These are phyloP conservation scores for Carex kokanica DNA, from an alignment of 176 grass and related monocot genomes.

Conservation along the genomic window DNA sequence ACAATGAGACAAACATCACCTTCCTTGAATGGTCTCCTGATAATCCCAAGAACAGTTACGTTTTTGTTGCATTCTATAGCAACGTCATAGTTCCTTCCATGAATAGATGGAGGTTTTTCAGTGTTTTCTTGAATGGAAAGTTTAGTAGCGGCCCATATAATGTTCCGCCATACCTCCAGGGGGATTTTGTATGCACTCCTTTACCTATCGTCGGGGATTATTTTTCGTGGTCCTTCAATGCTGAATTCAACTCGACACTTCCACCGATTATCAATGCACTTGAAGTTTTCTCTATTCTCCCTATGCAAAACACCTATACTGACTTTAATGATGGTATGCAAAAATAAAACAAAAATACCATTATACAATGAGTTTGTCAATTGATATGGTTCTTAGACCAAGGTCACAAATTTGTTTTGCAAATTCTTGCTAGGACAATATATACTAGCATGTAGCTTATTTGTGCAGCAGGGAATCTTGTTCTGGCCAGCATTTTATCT, in stretches of 20 bases:
- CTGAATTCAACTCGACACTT: neutral
- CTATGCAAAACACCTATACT: neutral
- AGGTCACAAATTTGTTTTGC: neutral
- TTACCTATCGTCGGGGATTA: neutral
- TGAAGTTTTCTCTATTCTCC: neutral
- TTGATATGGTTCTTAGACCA: neutral
- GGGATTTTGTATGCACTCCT: neutral
- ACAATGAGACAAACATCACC: neutral
- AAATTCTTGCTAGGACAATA: neutral
- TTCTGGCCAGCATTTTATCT: neutral
- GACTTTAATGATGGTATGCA: slow-evolving; percentile 15
- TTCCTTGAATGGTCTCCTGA: neutral
- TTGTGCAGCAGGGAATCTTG: neutral
- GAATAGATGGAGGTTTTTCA: neutral
- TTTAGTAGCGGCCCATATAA: neutral
- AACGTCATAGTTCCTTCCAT: neutral
- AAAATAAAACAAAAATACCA: too few species aligned
- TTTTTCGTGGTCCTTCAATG: neutral
- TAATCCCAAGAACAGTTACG: neutral
- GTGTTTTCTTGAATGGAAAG: neutral
- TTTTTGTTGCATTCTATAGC: slow-evolving; percentile 1
- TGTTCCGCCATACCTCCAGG: neutral
- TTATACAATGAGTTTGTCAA: neutral
- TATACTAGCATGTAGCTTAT: neutral
- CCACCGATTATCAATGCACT: slow-evolving; percentile 34